These are phyloP conservation scores for Cyberlindnera misumaiensis DNA, from an alignment of 805 yeast species.

Conservation along the genomic window DNA sequence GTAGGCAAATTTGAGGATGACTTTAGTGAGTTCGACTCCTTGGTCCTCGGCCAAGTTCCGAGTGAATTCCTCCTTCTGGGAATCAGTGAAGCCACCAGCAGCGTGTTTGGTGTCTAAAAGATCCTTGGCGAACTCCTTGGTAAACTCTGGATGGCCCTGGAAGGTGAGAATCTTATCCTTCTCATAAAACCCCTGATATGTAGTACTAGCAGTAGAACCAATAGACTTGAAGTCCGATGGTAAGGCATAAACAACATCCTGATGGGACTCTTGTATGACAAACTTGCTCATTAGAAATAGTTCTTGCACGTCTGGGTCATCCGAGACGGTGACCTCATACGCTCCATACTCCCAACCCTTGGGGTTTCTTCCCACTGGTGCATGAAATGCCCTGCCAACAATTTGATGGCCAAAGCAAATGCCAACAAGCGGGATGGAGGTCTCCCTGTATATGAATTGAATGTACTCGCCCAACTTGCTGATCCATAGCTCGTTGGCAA, in stretches of 20 bases:
- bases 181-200: constrained; percentile 60
- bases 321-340: constrained; percentile 40
- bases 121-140: constrained; percentile 51
- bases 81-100: constrained; percentile 3
- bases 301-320: constrained; percentile 28
- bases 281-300: constrained; percentile 21
- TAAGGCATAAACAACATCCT: constrained; percentile 44
- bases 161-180: constrained; percentile 51
- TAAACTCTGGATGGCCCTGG: constrained; percentile 91
- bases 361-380: constrained; percentile 47
- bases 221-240: constrained; percentile 35
- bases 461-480: constrained; percentile 29
- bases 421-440: constrained; percentile 45
- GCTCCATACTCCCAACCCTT: constrained; percentile 73
- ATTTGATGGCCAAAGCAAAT: constrained; percentile 89
- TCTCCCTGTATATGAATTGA: constrained; percentile 12
- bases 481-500: constrained; percentile 37
- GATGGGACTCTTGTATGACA: constrained; percentile 49
- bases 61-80: constrained; percentile 1
- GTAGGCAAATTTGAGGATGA: constrained; percentile 13
- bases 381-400: constrained; percentile 59
- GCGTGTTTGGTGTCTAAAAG: constrained; percentile 13
- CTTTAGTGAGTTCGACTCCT: constrained; percentile 5
- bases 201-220: constrained; percentile 51
- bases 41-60: constrained; percentile 6